Evolutionary conservation across 176 grass and related monocot species (phyloP).

Genomic region (maize (Zea mays)): DNA sequence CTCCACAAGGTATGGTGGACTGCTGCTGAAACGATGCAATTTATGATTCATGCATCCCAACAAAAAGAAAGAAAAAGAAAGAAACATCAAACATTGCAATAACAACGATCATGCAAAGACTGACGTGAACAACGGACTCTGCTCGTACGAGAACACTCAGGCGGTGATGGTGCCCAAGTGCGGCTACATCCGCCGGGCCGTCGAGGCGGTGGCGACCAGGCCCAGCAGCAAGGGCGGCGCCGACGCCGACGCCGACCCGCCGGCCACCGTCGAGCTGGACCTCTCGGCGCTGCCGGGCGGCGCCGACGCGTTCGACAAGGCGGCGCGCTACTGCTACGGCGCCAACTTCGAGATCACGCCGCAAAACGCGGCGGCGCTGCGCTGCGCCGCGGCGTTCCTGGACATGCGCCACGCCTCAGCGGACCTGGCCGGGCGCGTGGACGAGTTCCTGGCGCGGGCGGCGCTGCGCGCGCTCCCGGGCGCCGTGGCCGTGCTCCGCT

Average conservation of each 20-base stretch:
- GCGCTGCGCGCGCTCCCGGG: conserved; percentile 50
- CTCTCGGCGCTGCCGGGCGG: conserved; percentile 60
- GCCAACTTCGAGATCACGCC: conserved; percentile 73
- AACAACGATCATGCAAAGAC: not conserved
- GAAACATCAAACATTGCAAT: not conserved
- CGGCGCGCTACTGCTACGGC: conserved; percentile 71
- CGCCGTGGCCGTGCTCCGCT: conserved; percentile 67
- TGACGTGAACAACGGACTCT: not conserved
- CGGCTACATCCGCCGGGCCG: conserved; percentile 56
- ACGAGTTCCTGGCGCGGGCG: conserved; percentile 58
- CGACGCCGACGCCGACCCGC: not conserved
- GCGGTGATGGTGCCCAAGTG: conserved; percentile 77
- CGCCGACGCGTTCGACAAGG: conserved; percentile 73
- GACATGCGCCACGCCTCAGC: conserved; percentile 49
- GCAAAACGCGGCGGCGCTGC: conserved; percentile 57
- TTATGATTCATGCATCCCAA: not conserved
- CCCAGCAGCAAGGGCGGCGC: not conserved
- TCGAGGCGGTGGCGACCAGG: conserved; percentile 12
- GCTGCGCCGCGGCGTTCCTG: conserved; percentile 66
- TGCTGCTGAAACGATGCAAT: not conserved
- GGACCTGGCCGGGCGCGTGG: conserved; percentile 47
- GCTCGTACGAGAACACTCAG: not conserved
- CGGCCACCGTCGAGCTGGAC: conserved; percentile 39
- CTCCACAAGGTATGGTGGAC: conserved; percentile 67
- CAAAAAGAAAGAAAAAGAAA: not conserved